Evolutionary conservation across 768 basidiomycete species (phyloP).

Genomic region (Suillus alpinus): DNA sequence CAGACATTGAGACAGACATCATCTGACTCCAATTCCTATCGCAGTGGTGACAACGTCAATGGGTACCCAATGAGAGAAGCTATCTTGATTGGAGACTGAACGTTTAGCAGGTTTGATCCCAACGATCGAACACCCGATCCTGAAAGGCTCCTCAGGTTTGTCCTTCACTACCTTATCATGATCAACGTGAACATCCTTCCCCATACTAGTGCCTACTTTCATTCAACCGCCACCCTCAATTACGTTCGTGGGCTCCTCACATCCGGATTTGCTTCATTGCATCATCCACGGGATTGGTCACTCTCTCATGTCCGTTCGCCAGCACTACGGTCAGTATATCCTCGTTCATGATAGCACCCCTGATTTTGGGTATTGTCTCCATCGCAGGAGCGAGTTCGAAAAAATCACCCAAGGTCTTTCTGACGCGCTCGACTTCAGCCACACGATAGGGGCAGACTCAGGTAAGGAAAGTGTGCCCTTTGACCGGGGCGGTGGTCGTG

Average conservation of each 20-base stretch:
- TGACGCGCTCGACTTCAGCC: constrained; percentile 91
- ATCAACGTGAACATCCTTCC: constrained; percentile 9
- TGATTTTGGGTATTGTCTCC: constrained; percentile 12
- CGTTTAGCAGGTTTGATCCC: constrained; percentile 52
- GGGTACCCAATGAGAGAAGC: constrained; percentile 46
- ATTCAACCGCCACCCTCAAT: constrained; percentile 92
- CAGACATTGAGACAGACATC: not conserved
- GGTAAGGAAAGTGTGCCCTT: constrained; percentile 46
- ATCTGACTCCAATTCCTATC: constrained; percentile 1
- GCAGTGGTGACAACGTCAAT: constrained; percentile 95
- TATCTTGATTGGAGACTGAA: not conserved
- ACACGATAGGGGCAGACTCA: constrained; percentile 77
- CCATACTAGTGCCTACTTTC: constrained; percentile 83
- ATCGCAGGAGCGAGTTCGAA: constrained; percentile 73
- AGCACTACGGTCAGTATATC: constrained; percentile 54
- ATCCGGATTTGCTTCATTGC: constrained; percentile 91
- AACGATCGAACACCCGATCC: constrained; percentile 88
- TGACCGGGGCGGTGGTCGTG: constrained; percentile 68
- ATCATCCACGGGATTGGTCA: constrained; percentile 91
- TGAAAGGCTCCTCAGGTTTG: constrained; percentile 74
- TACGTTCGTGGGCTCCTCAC: constrained; percentile 84
- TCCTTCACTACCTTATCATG: constrained; percentile 19
- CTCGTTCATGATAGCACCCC: not conserved
- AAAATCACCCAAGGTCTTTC: constrained; percentile 78
- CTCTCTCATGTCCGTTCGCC: constrained; percentile 87